A percentile compares a stretch with the other conserved stretches of the same genome.
These are phyloP conservation scores for Solanum clarkiae DNA, from an alignment of 257 asterid genomes.

Conservation along the genomic window DNA sequence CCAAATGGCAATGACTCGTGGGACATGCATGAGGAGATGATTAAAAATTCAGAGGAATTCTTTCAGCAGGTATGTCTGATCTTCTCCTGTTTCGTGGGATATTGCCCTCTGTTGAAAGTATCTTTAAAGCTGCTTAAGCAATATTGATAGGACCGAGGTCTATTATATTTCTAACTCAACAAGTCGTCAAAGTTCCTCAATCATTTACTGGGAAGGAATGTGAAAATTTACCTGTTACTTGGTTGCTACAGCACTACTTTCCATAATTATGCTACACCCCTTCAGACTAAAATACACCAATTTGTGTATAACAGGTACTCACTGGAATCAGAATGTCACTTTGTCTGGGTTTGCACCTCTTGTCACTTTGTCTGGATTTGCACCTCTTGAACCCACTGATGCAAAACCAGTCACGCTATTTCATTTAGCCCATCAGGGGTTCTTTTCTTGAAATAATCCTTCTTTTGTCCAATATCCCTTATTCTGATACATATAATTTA, in stretches of 20 bases:
- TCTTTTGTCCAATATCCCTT: neutral
- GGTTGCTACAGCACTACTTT: neutral
- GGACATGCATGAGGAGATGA: constrained; percentile 97
- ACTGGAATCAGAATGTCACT: neutral
- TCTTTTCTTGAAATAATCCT: neutral
- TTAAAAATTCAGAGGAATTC: constrained; percentile 80
- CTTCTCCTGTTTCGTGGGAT: neutral
- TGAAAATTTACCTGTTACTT: neutral
- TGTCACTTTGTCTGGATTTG: neutral
- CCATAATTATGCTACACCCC: neutral
- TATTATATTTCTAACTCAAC: neutral
- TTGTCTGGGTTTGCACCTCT: neutral
- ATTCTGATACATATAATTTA: neutral
- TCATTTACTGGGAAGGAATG: neutral
- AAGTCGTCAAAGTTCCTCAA: neutral
- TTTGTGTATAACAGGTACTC: neutral
- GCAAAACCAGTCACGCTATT: neutral
- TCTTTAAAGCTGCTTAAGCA: neutral
- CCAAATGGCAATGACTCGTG: constrained; percentile 77
- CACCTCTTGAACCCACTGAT: neutral
- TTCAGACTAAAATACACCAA: neutral
- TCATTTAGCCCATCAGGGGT: neutral
- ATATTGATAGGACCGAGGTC: neutral
- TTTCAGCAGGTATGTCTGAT: constrained; percentile 44
- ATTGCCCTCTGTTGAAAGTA: neutral